Conservation (phyloP, 2,329 filamentous ascomycete genomes). For the Alternaria triticimaculans region DNA sequence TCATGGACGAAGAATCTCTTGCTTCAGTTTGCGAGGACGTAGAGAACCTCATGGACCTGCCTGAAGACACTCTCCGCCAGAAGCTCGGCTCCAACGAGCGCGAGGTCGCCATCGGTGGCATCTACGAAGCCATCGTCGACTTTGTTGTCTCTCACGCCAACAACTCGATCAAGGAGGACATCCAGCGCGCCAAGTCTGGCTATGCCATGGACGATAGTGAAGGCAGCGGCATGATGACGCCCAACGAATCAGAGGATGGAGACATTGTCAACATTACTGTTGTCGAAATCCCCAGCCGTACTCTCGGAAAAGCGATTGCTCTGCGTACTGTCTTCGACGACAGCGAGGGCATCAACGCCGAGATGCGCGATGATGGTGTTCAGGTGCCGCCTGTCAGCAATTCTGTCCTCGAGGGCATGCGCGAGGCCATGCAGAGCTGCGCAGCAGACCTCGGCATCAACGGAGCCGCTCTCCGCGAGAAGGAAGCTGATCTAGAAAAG, state of each 20-base stretch:
- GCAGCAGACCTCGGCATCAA: constrained; percentile 80
- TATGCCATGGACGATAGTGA: constrained; percentile 71
- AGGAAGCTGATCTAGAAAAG: constrained; percentile 80
- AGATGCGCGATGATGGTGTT: constrained; percentile 96
- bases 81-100: constrained; percentile 87
- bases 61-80: constrained; percentile 79
- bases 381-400: constrained; percentile 75
- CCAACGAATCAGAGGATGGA: constrained; percentile 71
- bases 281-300: constrained; percentile 80
- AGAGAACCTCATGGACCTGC: constrained; percentile 81
- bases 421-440: constrained; percentile 76
- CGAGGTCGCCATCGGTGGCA: constrained; percentile 78
- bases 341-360: constrained; percentile 86
- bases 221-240: constrained; percentile 62
- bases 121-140: constrained; percentile 94
- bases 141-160: constrained; percentile 94
- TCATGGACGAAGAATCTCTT: constrained; percentile 81
- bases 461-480: constrained; percentile 71
- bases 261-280: constrained; percentile 91
- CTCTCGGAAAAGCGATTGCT: constrained; percentile 84
- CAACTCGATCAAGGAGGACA: constrained; percentile 77
- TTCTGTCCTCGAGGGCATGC: constrained; percentile 87
- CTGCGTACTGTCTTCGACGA: constrained; percentile 94
- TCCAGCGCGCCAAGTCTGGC: constrained; percentile 69
- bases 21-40: constrained; percentile 92